Evolutionary conservation across 2,329 filamentous ascomycete genomes (phyloP), one percentile per base, ranked within the genome.

Genomic region (Ophiostoma sp.): DNA sequence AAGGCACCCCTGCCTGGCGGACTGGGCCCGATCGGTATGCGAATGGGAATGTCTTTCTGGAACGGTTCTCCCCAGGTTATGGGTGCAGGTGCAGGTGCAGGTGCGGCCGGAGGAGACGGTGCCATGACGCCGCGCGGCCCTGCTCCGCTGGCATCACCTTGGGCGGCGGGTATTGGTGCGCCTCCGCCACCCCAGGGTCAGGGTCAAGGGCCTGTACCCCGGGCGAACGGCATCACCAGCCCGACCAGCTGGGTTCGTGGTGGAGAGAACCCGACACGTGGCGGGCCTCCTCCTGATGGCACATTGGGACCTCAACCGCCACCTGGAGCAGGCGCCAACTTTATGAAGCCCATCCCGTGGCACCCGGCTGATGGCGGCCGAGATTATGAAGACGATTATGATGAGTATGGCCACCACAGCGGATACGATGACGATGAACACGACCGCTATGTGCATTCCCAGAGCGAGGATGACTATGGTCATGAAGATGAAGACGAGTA

Each of bases 161-260:
- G 62, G 65, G 36, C 39, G 13, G n/a, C 20, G 1, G 36, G 65
- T 8, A 23, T 27, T 4, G 36, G 36, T 17, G 35, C 65, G 4
- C 65, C 65, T 48, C n/a, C 65, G 1, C 33, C 60, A 20, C 15
- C 33, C 10, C 44, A 48, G 17, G 44, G 44, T 8, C 44, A 48
- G 44, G 35, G 44, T 8, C 44, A 48, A n/a, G 62, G 62, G 5
- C 36, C 65, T 8, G 39, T 67, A 8, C 35, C 65, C 1, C 65
- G 65, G n/a, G 39, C 36, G 4, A 39, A 39, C 36, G 65, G 65
- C 13, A 67, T 67, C 36, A 67, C 65, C 3, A 67, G 65, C 65
- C 65, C 65, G 7, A 67, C 65, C 7, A 67, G 65, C 65, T 67
- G 65, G 65, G 65, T 67, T 10, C 65, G 65, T 11, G 65, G 65